Percentiles rank a stretch among this genome's conserved stretches.
Evolutionary conservation across 2,329 filamentous ascomycete species (phyloP).

Genomic region (Arthrinium phaeospermum): DNA sequence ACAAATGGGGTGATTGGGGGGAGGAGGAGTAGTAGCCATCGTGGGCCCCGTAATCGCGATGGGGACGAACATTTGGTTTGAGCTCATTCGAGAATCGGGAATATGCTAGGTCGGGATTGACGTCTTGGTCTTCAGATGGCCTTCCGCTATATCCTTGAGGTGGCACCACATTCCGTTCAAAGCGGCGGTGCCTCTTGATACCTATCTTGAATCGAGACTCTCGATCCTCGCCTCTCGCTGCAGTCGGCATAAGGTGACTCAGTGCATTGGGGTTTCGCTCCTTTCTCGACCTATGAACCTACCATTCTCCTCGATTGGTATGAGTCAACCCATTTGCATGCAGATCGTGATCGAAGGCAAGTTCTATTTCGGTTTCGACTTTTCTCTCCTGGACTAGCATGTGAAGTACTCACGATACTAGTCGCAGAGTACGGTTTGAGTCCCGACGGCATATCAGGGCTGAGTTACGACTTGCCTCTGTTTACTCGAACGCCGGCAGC

Average conservation of each 20-base stretch:
- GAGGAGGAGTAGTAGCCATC: background rate
- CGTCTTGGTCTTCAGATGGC: background rate
- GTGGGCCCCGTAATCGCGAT: background rate
- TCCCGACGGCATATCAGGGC: background rate
- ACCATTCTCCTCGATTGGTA: background rate
- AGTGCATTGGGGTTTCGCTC: background rate
- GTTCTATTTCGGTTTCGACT: background rate
- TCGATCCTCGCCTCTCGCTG: too few species aligned
- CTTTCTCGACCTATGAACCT: background rate
- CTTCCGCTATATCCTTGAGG: background rate
- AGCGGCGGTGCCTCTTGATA: background rate
- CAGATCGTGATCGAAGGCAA: background rate
- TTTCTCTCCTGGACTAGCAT: background rate
- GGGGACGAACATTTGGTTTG: background rate
- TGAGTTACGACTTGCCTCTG: background rate
- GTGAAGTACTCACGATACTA: background rate
- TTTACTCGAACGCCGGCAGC: background rate
- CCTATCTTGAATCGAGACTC: too few species aligned
- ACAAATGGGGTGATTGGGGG: background rate
- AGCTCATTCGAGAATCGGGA: background rate
- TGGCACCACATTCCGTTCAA: background rate
- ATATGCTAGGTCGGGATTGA: background rate
- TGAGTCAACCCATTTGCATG: background rate
- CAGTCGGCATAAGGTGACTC: background rate
- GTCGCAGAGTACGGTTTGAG: background rate